Base-by-base conservation (phyloP, 1,284 basidiomycete genomes). In the Papiliotrema terrestris region DNA sequence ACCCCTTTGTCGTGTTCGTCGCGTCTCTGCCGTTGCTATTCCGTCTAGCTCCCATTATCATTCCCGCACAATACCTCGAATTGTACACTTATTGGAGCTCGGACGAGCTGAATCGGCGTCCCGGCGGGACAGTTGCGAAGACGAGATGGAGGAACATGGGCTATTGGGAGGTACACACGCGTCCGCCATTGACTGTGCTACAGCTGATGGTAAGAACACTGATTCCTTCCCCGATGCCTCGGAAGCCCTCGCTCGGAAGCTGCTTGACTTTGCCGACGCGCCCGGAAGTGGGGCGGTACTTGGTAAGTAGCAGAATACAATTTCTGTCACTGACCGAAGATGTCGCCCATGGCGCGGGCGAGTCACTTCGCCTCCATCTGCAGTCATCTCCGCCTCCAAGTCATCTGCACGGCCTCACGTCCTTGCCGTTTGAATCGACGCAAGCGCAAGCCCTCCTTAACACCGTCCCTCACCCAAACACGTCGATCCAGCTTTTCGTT, bases 281-380 rank as follows among this genome's bases (percentile, higher is more conserved):
- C 74, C 74, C 52, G 76, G 76, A 3, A 58, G 65, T 1, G 71
- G 69, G 0, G 76, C 68, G 35, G 79, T 87, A 2, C 73, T 87
- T 50, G 84, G 84, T 84, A 62, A 56, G 78, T 69, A n/a, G 17
- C 43, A n/a, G 32, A 13, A 22, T 49, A 17, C 13, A 44, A 20
- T 23, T 19, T 54, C 51, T 17, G 23, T 51, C 36, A 20, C 14
- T 53, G 45, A 53, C 49, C 35, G 22, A 36, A 84, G 85, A 89
- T 69, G 83, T 88, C 25, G 87, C 86, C 9, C 83, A 86, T 69
- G 86, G 86, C 23, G 83, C 82, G 25, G 86, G 86, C 42, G 86
- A 87, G 70, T 87, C 86, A 0, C 76, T 88, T 9, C 67, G 83
- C 19, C 48, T 75, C 37, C 73, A 74, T 50, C 63, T 75, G 19